phyloP scores from a whole-genome alignment of 768 basidiomycete species.

The Kwoniella shandongensis region DNA sequence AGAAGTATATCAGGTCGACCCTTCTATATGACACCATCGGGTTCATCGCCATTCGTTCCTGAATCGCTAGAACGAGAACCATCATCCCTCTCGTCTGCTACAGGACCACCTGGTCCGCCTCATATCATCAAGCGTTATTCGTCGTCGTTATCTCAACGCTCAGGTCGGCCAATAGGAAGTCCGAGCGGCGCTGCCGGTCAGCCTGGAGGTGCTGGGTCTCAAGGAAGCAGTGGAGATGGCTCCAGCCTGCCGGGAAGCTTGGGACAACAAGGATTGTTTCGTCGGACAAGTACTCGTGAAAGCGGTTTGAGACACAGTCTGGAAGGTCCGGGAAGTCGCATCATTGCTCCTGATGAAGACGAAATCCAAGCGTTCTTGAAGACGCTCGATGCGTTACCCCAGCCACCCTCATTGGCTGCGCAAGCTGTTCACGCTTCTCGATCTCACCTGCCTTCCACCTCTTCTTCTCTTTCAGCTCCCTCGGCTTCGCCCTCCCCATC shows the following conservation, averaged over 20 bases:
- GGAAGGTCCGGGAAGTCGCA: conserved; percentile 16
- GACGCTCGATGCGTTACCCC: conserved; percentile 48
- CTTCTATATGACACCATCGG: conserved; percentile 23
- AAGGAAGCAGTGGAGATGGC: conserved; percentile 43
- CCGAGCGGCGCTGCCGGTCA: conserved; percentile 9
- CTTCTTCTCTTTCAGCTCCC: conserved; percentile 43
- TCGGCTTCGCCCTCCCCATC: conserved; percentile 28
- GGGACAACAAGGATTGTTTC: conserved; percentile 16
- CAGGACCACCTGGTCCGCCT: conserved; percentile 30
- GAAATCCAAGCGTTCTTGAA: conserved; percentile 52
- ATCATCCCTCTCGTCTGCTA: conserved; percentile 11
- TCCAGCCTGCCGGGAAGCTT: conserved; percentile 28
- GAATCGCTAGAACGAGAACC: conserved; percentile 33
- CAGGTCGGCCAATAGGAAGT: conserved; percentile 13
- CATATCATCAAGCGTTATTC: conserved; percentile 49
- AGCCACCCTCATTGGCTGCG: conserved; percentile 44
- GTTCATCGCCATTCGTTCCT: conserved; percentile 43
- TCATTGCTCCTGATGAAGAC: conserved; percentile 36
- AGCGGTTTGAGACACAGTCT: conserved; percentile 34
- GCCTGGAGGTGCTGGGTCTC: conserved; percentile 24
- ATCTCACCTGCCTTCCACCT: conserved; percentile 41
- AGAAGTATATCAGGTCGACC: conserved; percentile 37
- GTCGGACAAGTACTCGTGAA: conserved; percentile 37
- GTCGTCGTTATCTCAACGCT: conserved; percentile 41
- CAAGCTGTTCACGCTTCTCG: conserved; percentile 35